phyloP scores from a whole-genome alignment of 208 protist genomes.

The Novymonas esmeraldas region DNA sequence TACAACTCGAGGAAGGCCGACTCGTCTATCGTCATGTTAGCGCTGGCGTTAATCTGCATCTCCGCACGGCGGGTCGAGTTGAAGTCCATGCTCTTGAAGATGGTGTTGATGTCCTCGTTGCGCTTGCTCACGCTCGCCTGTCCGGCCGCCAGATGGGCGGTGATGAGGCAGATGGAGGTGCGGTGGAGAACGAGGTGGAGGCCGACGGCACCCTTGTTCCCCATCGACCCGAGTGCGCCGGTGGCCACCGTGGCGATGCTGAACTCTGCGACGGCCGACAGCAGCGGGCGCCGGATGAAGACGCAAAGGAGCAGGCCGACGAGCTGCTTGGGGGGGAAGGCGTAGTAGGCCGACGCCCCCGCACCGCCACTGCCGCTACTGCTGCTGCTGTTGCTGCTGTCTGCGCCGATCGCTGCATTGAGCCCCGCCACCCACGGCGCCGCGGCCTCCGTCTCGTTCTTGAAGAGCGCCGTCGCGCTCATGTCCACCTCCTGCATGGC shows the following conservation, averaged over 20 bases:
- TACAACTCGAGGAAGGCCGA: conserved; percentile 48
- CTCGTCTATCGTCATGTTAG: conserved; percentile 13
- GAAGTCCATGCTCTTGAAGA: conserved; percentile 89
- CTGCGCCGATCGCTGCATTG: conserved; percentile 58
- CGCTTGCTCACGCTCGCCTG: conserved; percentile 84
- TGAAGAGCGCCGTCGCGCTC: conserved; percentile 86
- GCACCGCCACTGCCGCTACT: not conserved
- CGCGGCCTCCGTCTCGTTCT: conserved; percentile 83
- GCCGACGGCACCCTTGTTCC: conserved; percentile 94
- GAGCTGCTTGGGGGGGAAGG: conserved; percentile 82
- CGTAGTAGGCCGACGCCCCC: conserved; percentile 52
- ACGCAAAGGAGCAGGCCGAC: conserved; percentile 87
- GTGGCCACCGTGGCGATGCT: conserved; percentile 71
- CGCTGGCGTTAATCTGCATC: conserved; percentile 30
- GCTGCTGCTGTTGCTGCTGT: conserved; percentile 23
- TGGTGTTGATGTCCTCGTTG: conserved; percentile 92
- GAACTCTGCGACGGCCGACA: conserved; percentile 58
- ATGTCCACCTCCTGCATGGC: conserved; percentile 94
- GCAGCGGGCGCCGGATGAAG: conserved; percentile 69
- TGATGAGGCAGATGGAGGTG: conserved; percentile 87
- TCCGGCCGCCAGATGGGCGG: conserved; percentile 94
- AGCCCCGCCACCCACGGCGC: conserved; percentile 70
- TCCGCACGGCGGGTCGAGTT: conserved; percentile 59
- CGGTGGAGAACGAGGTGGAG: conserved; percentile 76
- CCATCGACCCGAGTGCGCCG: conserved; percentile 85